phyloP scores from a whole-genome alignment of 345 rosid species.

The Citrus reticulata region DNA sequence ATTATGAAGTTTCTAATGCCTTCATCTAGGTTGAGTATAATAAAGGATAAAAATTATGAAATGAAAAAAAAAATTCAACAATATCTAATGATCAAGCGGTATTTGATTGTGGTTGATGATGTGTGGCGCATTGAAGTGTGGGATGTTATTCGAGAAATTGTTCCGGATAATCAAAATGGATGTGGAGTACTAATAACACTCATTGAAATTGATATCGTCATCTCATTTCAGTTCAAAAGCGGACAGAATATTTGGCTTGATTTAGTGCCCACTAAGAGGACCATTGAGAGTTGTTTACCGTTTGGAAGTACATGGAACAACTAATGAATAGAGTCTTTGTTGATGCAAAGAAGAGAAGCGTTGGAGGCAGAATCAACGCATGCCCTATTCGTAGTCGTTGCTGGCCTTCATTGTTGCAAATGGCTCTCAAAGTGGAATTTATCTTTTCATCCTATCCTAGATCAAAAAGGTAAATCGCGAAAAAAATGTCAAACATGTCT shows the following conservation, averaged over 20 bases:
- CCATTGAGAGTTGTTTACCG: too few relatives aligned
- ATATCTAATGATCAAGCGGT: too few relatives aligned
- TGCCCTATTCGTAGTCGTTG: background rate
- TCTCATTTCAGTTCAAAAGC: too few relatives aligned
- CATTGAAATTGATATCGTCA: too few relatives aligned
- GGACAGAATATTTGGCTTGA: too few relatives aligned
- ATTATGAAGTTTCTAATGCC: background rate
- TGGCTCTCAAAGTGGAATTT: background rate
- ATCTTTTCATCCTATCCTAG: background rate
- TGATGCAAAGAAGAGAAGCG: background rate
- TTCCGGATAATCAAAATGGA: too few relatives aligned
- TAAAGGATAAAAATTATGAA: background rate
- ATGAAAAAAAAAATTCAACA: too few relatives aligned
- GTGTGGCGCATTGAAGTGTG: too few relatives aligned
- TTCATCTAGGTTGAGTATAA: background rate
- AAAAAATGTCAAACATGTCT: background rate
- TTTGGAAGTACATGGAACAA: background rate
- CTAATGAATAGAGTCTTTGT: background rate
- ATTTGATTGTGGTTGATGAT: too few relatives aligned
- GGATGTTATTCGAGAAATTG: too few relatives aligned
- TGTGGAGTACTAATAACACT: too few relatives aligned
- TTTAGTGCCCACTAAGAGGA: too few relatives aligned
- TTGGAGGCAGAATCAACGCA: background rate
- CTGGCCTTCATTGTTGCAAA: rapidly evolving
- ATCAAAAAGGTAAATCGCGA: background rate